phyloP scores from a whole-genome alignment of 2,329 filamentous ascomycete genomes.

The Aureobasidium pullulans region DNA sequence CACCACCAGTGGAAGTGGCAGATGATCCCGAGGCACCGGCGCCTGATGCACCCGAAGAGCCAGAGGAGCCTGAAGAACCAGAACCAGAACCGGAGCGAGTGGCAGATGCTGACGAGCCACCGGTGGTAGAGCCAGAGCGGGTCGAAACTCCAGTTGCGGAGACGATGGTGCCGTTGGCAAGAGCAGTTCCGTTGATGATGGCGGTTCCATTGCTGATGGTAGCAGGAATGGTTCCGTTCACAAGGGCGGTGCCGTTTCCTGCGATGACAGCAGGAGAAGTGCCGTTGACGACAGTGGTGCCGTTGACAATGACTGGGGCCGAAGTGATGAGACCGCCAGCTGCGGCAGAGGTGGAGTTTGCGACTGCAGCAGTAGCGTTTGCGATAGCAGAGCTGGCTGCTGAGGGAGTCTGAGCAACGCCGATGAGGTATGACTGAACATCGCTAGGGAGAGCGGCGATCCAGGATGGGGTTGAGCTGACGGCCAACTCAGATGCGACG shows the following conservation, averaged over 20 bases:
- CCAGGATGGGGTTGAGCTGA: constrained; percentile 38
- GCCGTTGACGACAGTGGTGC: constrained; percentile 5
- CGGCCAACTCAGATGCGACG: constrained; percentile 37
- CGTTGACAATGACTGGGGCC: constrained; percentile 11
- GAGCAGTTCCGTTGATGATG: constrained; percentile 12
- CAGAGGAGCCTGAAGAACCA: too few relatives aligned
- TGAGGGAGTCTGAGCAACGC: constrained; percentile 14
- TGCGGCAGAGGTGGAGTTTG: constrained; percentile 16
- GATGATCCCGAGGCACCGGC: constrained; percentile 15
- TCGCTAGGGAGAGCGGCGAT: constrained; percentile 38
- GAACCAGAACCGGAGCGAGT: constrained; percentile 9
- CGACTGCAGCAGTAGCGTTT: constrained; percentile 14
- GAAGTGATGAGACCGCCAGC: constrained; percentile 13
- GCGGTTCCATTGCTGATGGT: neutral
- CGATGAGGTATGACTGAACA: constrained; percentile 36
- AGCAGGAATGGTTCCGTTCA: neutral
- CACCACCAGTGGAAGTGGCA: constrained; percentile 19
- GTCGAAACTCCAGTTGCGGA: neutral
- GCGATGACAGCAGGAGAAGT: constrained; percentile 9
- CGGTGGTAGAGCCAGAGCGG: neutral
- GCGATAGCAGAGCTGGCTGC: constrained; percentile 19
- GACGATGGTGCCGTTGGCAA: constrained; percentile 14
- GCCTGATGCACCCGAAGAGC: neutral
- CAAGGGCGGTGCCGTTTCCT: constrained; percentile 16
- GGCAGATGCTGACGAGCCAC: constrained; percentile 3